Evolutionary conservation across 768 basidiomycete species (phyloP), one percentile per base, ranked within the genome.

Genomic region (Auricularia auricula-judae): DNA sequence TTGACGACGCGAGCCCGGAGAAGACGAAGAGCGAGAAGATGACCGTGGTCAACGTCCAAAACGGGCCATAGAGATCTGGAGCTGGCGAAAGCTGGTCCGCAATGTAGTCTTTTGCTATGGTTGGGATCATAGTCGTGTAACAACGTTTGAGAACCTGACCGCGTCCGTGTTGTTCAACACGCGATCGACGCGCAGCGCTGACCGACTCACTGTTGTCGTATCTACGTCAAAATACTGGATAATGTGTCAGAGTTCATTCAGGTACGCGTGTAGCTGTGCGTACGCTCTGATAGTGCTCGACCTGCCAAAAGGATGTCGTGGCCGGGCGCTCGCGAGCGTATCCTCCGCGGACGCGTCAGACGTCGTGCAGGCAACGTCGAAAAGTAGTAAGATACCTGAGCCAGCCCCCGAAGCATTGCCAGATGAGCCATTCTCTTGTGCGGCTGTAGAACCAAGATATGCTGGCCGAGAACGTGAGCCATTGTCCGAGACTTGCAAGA

Each of bases 41-140:
- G 67, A 99, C 85, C 0, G 96, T 98, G 1, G 94, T 96, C 43
- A 97, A 82, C 0, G 95, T 93, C 96, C 96, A 99, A 79, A 99
- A 98, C 1, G 96, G 94, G 0, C 95, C 95, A 72, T 91, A 89
- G 47, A 91, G 82, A 72, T 91, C 89, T 16, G 80, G 72, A 51
- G 86, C 80, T 53, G 88, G 88, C 63, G 79, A 82, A 39, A 87
- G 80, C 65, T 87, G 83, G 12, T 82, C 81, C 3, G 85, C 78
- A 62, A 85, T 79, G 71, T 85, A 91, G 53, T 82, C 81, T 3
- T 84, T 76, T 36, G 86, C 82, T 35, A 81, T 81, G 39, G 44
- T 68, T n/a, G 89, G 89, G n/a, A 89, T 82, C 63, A 93, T 77
- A 0, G 91, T 91, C 16, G 81, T 82, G 73, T 88, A 87, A 70